phyloP scores from a whole-genome alignment of 108 stramenopile genomes.

The Aurantiochytrium sp. region DNA sequence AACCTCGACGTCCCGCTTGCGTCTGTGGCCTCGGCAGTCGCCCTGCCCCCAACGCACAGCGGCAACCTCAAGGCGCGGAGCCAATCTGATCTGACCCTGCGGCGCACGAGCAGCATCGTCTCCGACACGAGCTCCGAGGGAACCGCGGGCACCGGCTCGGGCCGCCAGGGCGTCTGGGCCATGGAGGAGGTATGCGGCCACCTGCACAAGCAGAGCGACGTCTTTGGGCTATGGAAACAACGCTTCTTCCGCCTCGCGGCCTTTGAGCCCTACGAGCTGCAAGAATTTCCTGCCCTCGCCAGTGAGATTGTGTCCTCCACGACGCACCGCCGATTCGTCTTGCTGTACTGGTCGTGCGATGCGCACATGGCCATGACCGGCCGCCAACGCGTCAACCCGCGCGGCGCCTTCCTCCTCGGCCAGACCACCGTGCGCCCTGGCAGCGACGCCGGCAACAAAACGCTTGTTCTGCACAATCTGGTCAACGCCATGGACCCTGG shows the following conservation, averaged over 20 bases:
- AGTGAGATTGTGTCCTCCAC: neutral
- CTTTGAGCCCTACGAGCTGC: constrained; percentile 5
- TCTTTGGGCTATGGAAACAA: constrained; percentile 9
- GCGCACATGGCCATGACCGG: neutral
- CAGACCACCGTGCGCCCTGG: neutral
- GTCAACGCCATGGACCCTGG: neutral
- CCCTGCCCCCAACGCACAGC: neutral
- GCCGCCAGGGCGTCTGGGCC: neutral
- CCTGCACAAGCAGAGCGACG: neutral
- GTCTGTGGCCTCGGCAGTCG: neutral
- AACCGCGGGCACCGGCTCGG: neutral
- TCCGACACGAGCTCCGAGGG: neutral
- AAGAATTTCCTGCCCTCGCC: neutral
- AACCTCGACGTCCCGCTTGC: neutral
- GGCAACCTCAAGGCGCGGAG: neutral
- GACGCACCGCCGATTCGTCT: neutral
- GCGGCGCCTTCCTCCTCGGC: neutral
- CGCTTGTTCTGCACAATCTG: neutral
- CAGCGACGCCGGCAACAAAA: neutral
- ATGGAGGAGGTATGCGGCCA: neutral
- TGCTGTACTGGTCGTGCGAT: constrained; percentile 24
- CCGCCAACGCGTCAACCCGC: neutral
- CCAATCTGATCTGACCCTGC: neutral
- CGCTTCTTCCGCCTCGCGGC: neutral
- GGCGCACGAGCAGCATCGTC: neutral